A percentile compares a stretch with the other conserved stretches of the same genome.
These are phyloP conservation scores for Parathielavia hyrcaniae DNA, from an alignment of 495 filamentous ascomycete species.

Conservation along the genomic window DNA sequence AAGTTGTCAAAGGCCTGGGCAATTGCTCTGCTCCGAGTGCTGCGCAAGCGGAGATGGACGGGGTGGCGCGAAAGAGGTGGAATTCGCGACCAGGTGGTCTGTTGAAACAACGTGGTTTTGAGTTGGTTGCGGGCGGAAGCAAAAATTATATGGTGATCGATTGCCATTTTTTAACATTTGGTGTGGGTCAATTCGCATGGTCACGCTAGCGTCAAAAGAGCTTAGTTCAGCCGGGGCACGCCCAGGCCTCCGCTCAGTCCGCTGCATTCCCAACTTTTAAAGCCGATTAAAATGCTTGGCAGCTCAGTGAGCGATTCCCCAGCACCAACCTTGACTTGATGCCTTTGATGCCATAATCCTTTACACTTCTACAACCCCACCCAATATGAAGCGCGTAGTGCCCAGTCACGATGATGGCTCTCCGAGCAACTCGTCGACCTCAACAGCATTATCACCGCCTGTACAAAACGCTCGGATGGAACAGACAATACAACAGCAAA, in stretches of 20 bases:
- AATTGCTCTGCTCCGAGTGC: not conserved
- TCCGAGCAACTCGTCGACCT: not conserved
- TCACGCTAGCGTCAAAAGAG: constrained; percentile 3
- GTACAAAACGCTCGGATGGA: not conserved
- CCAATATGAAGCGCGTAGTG: constrained; percentile 22
- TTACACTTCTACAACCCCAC: not conserved
- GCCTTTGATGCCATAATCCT: not conserved
- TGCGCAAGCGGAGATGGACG: constrained; percentile 10
- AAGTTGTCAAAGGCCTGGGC: constrained; percentile 1
- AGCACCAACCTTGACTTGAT: too few relatives aligned
- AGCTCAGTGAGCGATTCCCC: too few relatives aligned
- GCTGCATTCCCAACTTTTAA: not conserved
- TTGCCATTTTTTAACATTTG: constrained; percentile 26
- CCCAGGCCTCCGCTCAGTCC: not conserved
- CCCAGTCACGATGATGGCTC: constrained; percentile 3
- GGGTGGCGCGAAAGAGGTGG: constrained; percentile 8
- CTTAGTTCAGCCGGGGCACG: constrained; percentile 16
- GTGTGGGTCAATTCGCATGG: constrained; percentile 9
- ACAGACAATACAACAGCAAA: constrained; percentile 3
- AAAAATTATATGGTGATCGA: constrained; percentile 23
- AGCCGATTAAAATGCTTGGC: not conserved
- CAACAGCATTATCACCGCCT: constrained; percentile 3
- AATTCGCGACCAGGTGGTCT: constrained; percentile 14
- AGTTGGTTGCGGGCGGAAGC: constrained; percentile 19
- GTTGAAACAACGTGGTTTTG: constrained; percentile 8